Conservation (phyloP, 345 rosid species). For the Eutrema yunnanense region DNA sequence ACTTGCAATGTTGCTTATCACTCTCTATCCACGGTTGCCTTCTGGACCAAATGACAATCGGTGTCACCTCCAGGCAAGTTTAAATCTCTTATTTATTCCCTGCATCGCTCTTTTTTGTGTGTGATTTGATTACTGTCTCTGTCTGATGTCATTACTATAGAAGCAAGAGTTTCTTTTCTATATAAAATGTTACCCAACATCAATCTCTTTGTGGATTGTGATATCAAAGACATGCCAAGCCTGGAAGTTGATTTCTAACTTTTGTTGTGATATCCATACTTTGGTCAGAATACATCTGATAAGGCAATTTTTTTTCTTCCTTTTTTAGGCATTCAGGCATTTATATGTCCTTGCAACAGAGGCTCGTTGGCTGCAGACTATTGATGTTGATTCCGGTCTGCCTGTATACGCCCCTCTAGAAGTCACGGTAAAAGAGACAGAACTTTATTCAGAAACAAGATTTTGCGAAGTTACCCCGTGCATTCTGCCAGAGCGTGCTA, state of each 20-base stretch:
- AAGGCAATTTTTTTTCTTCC: not conserved
- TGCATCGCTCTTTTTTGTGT: not conserved
- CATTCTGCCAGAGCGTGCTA: conserved; percentile 89
- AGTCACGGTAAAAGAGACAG: conserved; percentile 71
- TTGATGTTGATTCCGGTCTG: conserved; percentile 92
- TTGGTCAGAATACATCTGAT: conserved; percentile 13
- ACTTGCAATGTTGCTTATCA: conserved; percentile 77
- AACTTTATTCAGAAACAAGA: conserved; percentile 81
- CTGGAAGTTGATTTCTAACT: conserved; percentile 14
- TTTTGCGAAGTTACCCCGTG: conserved; percentile 89
- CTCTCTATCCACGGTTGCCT: conserved; percentile 90
- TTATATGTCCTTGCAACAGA: conserved; percentile 91
- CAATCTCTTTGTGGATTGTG: conserved; percentile 14
- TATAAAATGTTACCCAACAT: conserved; percentile 1
- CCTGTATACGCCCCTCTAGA: conserved; percentile 95
- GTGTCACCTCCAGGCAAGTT: conserved; percentile 94
- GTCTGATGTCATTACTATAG: not conserved
- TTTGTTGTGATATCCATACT: conserved; percentile 8
- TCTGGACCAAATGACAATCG: conserved; percentile 97
- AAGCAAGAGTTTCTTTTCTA: not conserved
- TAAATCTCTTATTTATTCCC: not conserved
- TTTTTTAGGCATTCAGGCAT: conserved; percentile 90
- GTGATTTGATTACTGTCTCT: conserved; percentile 4
- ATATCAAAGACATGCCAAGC: conserved; percentile 5
- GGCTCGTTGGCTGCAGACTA: conserved; percentile 94